A percentile compares a stretch with the other conserved stretches of the same genome.
These are phyloP conservation scores for Mortierella sp. DNA, from an alignment of 371 early-diverging fungal genomes.

Conservation along the genomic window DNA sequence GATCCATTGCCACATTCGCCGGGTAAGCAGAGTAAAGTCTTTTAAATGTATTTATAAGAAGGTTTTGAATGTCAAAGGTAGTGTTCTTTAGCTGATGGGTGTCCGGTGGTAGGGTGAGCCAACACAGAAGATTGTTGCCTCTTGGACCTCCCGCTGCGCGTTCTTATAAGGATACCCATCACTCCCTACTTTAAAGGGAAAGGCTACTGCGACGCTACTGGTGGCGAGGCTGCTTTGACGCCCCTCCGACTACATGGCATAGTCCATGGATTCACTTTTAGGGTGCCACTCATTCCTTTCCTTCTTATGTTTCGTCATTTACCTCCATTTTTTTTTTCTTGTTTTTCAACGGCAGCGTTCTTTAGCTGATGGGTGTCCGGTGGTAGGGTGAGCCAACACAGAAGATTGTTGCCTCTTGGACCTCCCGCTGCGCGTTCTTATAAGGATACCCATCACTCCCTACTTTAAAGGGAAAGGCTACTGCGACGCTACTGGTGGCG, in stretches of 20 bases:
- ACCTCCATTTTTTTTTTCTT: not conserved
- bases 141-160: slow-evolving; percentile 29
- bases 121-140: slow-evolving; percentile 19
- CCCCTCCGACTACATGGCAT: slow-evolving; percentile 28
- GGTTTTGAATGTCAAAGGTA: slow-evolving; percentile 13
- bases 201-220: slow-evolving; percentile 19
- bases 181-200: slow-evolving; percentile 17
- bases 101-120: slow-evolving; percentile 26
- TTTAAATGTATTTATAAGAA: not conserved
- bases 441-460: slow-evolving; percentile 20
- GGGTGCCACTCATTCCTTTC: slow-evolving; percentile 19
- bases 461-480: slow-evolving; percentile 19
- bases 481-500: slow-evolving; percentile 23
- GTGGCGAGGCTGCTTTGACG: slow-evolving; percentile 32
- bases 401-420: slow-evolving; percentile 24
- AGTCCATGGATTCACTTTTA: slow-evolving; percentile 25
- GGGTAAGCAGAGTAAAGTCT: not conserved
- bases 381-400: slow-evolving; percentile 25
- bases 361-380: slow-evolving; percentile 26
- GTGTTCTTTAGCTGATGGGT: slow-evolving; percentile 24
- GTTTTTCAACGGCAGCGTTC: slow-evolving; percentile 11
- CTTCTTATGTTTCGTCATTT: not conserved
- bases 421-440: slow-evolving; percentile 26
- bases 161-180: slow-evolving; percentile 22
- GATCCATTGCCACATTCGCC: no score